Percentiles rank a stretch among this genome's conserved stretches.
Conservation (phyloP, 495 filamentous ascomycete genomes). For the Lasiosphaeris hirsuta region DNA sequence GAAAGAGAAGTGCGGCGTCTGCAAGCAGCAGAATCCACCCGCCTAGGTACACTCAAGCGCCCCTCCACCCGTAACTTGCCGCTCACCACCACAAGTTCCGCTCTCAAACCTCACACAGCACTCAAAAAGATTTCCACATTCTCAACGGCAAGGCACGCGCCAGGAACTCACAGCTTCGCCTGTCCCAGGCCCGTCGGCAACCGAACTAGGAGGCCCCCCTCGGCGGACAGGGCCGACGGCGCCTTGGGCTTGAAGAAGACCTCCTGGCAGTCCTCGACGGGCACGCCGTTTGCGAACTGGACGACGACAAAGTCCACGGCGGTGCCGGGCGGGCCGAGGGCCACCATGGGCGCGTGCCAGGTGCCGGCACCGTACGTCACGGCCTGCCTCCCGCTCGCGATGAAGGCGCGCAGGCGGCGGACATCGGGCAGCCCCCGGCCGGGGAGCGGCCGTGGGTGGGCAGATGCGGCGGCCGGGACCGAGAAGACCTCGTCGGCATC, state of each 20-base stretch:
- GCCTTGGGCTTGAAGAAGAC: constrained; percentile 50
- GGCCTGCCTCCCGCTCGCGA: constrained; percentile 75
- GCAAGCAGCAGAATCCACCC: too few relatives aligned
- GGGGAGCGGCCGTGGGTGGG: constrained; percentile 25
- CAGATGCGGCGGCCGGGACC: constrained; percentile 20
- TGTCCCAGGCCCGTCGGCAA: background rate
- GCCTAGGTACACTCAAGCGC: too few relatives aligned
- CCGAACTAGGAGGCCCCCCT: constrained; percentile 5
- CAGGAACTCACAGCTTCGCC: background rate
- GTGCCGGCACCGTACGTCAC: constrained; percentile 89
- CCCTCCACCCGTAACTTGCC: too few relatives aligned
- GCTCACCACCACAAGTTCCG: too few relatives aligned
- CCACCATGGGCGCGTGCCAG: constrained; percentile 98
- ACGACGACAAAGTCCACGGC: constrained; percentile 77
- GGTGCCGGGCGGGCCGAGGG: constrained; percentile 63
- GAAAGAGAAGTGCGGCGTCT: too few relatives aligned
- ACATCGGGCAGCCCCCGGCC: constrained; percentile 74
- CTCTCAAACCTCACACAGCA: too few relatives aligned
- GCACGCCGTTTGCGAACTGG: constrained; percentile 83
- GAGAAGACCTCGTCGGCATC: constrained; percentile 35
- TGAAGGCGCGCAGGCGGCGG: constrained; percentile 65
- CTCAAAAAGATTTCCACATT: too few relatives aligned
- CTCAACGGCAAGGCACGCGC: too few relatives aligned
- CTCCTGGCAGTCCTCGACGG: constrained; percentile 87
- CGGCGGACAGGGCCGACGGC: constrained; percentile 7